phyloP scores from a whole-genome alignment of 2,329 filamentous ascomycete genomes.

The Apiospora sp. region DNA sequence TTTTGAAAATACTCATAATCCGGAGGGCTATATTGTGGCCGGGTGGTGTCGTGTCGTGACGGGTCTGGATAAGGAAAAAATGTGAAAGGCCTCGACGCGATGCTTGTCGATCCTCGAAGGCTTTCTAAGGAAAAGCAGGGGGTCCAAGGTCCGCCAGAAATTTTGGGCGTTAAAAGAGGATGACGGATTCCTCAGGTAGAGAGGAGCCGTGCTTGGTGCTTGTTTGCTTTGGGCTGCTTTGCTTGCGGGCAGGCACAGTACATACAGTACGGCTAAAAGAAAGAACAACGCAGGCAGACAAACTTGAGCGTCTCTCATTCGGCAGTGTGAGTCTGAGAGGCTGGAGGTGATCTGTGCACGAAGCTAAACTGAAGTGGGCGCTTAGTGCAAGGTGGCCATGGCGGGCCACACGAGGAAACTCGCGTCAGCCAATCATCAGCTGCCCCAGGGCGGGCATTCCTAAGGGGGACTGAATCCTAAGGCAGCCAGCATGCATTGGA shows the following conservation, averaged over 20 bases:
- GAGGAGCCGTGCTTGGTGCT: slow-evolving; percentile 2
- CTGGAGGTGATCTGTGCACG: not conserved
- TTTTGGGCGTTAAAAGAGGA: slow-evolving; percentile 22
- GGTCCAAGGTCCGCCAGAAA: slow-evolving; percentile 7
- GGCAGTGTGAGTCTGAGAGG: not conserved
- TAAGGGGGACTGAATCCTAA: not conserved
- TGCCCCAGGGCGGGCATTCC: not conserved
- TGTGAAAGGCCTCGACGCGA: slow-evolving; percentile 20
- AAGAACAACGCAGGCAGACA: slow-evolving; percentile 1
- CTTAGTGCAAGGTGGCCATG: not conserved
- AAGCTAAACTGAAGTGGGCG: not conserved
- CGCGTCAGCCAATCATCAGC: not conserved
- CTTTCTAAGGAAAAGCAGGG: slow-evolving; percentile 22
- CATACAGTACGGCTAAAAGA: not conserved
- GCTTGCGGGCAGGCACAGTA: slow-evolving; percentile 9
- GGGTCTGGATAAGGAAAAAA: slow-evolving; percentile 11
- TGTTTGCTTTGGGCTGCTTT: slow-evolving; percentile 17
- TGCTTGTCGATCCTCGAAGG: slow-evolving; percentile 24
- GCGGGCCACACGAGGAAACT: not conserved
- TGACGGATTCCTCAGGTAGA: slow-evolving; percentile 15
- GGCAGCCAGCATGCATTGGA: not conserved
- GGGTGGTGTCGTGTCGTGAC: not conserved
- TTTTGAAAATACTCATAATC: slow-evolving; percentile 11
- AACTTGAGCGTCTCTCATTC: not conserved
- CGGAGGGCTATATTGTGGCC: not conserved